Percentiles rank a stretch among this genome's conserved stretches.
Conservation (phyloP, 2,329 filamentous ascomycete species). For the Microthyrium microscopicum region DNA sequence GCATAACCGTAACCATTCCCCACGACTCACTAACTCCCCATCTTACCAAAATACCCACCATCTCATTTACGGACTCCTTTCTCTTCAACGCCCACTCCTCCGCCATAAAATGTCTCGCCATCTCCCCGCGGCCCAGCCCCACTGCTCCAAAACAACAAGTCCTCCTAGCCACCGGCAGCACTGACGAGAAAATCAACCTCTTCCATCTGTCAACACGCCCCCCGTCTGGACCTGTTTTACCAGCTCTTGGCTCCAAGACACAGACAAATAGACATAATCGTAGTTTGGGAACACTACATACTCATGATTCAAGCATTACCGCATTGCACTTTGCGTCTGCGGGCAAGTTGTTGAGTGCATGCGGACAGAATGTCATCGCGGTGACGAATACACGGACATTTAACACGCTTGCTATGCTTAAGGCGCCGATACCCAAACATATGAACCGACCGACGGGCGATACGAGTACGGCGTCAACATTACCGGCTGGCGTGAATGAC, state of each 20-base stretch:
- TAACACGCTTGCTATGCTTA: conserved; percentile 73
- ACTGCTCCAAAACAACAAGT: conserved; percentile 54
- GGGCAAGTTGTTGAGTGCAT: conserved; percentile 71
- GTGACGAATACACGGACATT: conserved; percentile 80
- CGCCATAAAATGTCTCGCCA: conserved; percentile 72
- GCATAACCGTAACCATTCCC: conserved; percentile 61
- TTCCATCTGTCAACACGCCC: conserved; percentile 60
- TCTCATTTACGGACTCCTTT: conserved; percentile 78
- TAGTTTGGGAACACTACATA: conserved; percentile 70
- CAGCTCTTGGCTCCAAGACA: conserved; percentile 55
- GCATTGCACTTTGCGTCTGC: conserved; percentile 67
- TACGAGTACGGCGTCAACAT: conserved; percentile 64
- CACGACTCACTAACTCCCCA: conserved; percentile 12
- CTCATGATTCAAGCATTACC: conserved; percentile 73
- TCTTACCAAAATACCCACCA: conserved; percentile 7
- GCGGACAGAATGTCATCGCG: conserved; percentile 82
- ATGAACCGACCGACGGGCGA: conserved; percentile 74
- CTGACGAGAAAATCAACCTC: conserved; percentile 87
- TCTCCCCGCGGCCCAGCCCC: conserved; percentile 54
- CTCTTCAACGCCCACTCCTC: conserved; percentile 88
- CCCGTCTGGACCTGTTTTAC: conserved; percentile 41
- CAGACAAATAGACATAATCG: conserved; percentile 75
- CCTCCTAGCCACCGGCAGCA: conserved; percentile 77
- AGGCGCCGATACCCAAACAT: conserved; percentile 69
- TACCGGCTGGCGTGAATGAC: conserved; percentile 80